Conservation (phyloP, 768 basidiomycete species). For the Rhizopogon vulgaris region DNA sequence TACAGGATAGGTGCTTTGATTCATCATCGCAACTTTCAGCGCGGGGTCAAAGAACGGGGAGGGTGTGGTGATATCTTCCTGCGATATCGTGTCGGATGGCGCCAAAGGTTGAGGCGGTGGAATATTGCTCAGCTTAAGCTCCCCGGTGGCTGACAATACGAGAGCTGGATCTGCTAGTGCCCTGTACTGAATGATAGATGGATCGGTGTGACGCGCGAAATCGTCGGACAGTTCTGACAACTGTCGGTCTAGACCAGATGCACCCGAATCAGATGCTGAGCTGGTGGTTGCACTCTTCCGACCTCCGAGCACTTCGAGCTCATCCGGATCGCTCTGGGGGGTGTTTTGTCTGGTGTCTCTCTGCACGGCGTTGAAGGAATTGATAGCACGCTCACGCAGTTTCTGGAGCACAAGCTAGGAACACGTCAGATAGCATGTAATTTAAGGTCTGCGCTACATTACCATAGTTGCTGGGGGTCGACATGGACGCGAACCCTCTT, state of each 20-base stretch:
- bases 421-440: constrained; percentile 1
- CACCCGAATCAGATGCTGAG: constrained; percentile 17
- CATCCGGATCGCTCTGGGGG: constrained; percentile 20
- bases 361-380: constrained; percentile 23
- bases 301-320: constrained; percentile 33
- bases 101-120: neutral
- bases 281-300: constrained; percentile 30
- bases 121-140: neutral
- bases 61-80: neutral
- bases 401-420: constrained; percentile 32
- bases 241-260: constrained; percentile 1
- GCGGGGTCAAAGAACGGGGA: constrained; percentile 1
- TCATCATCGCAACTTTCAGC: neutral
- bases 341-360: constrained; percentile 6
- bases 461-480: constrained; percentile 33
- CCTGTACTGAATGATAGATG: neutral
- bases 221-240: neutral
- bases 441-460: neutral
- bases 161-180: neutral
- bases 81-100: neutral
- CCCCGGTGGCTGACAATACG: constrained; percentile 4
- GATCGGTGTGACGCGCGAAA: neutral
- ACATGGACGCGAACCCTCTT: constrained; percentile 34
- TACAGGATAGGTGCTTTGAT: neutral
- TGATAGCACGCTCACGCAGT: constrained; percentile 30